A percentile compares a stretch with the other conserved stretches of the same genome.
These are phyloP conservation scores for Crepidotus variabilis DNA, from an alignment of 768 basidiomycete species.

Conservation along the genomic window DNA sequence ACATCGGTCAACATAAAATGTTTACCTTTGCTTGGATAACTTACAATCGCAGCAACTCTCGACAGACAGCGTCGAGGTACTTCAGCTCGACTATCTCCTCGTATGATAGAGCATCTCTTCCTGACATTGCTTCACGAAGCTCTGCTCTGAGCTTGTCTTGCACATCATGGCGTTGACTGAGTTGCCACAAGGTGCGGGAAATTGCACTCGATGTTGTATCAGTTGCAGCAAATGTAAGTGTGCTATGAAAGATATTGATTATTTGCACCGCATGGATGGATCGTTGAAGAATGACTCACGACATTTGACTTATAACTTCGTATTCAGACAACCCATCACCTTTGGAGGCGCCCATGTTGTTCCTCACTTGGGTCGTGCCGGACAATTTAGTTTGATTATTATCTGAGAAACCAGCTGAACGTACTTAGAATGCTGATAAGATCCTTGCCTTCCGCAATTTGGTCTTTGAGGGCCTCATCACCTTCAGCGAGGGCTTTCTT, in stretches of 20 bases:
- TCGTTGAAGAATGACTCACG: constrained; percentile 6
- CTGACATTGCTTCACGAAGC: constrained; percentile 18
- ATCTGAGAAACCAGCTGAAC: constrained; percentile 8
- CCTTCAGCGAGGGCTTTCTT: constrained; percentile 29
- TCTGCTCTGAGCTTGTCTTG: constrained; percentile 9
- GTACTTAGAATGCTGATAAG: constrained; percentile 44
- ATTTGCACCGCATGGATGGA: not conserved
- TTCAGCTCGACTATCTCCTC: not conserved
- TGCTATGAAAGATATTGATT: constrained; percentile 8
- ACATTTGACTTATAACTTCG: constrained; percentile 31
- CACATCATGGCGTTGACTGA: constrained; percentile 21
- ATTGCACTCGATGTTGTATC: constrained; percentile 39
- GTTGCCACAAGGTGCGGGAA: constrained; percentile 25
- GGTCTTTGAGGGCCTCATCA: constrained; percentile 26
- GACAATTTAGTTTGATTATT: not conserved
- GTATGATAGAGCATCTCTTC: not conserved
- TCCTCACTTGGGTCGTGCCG: constrained; percentile 25
- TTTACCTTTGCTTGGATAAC: not conserved
- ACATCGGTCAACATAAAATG: not conserved
- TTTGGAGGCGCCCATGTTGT: constrained; percentile 26
- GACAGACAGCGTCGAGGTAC: constrained; percentile 1
- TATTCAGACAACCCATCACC: constrained; percentile 29
- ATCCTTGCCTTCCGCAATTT: constrained; percentile 40
- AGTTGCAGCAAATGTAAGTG: constrained; percentile 31
- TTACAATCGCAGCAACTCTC: constrained; percentile 3